Percentiles rank a stretch among this genome's conserved stretches.
These are phyloP conservation scores for Schwanniomyces occidentalis DNA, from an alignment of 805 yeast species.

Conservation along the genomic window DNA sequence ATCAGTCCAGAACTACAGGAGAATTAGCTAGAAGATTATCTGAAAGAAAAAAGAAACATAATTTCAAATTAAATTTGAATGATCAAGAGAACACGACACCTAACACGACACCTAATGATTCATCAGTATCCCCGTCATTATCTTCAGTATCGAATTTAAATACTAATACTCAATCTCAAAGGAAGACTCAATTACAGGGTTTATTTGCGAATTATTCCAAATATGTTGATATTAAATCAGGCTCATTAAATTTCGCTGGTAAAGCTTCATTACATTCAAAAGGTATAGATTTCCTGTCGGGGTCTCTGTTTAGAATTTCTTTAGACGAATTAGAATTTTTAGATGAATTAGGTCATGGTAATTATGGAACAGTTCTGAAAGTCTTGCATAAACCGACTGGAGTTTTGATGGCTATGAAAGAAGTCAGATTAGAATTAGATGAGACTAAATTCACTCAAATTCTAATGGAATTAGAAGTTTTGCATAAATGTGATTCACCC, in stretches of 20 bases:
- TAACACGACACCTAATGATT: conserved; percentile 2
- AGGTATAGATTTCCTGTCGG: conserved; percentile 89
- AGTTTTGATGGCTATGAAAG: conserved; percentile 95
- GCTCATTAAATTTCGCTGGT: conserved; percentile 88
- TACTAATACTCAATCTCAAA: conserved; percentile 14
- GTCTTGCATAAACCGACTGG: conserved; percentile 92
- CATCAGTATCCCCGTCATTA: conserved; percentile 9
- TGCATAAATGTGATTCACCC: conserved; percentile 88
- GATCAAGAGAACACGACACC: conserved; percentile 8
- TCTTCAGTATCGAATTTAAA: conserved; percentile 10
- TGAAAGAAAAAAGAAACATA: conserved; percentile 41
- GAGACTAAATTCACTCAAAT: conserved; percentile 93
- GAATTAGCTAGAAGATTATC: conserved; percentile 38
- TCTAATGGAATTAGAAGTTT: conserved; percentile 91
- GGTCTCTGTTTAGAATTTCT: conserved; percentile 82
- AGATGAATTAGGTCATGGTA: conserved; percentile 92
- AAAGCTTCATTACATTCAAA: conserved; percentile 89
- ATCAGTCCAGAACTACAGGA: conserved; percentile 24
- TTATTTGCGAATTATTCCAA: conserved; percentile 82
- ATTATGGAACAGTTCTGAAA: conserved; percentile 93
- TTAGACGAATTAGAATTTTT: conserved; percentile 79
- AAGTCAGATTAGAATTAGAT: conserved; percentile 88
- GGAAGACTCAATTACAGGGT: conserved; percentile 49
- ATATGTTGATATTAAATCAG: conserved; percentile 89
- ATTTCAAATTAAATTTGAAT: conserved; percentile 36